A percentile compares a stretch with the other conserved stretches of the same genome.
Conservation (phyloP, 176 grass and related monocot species). For the Carex parvula region DNA sequence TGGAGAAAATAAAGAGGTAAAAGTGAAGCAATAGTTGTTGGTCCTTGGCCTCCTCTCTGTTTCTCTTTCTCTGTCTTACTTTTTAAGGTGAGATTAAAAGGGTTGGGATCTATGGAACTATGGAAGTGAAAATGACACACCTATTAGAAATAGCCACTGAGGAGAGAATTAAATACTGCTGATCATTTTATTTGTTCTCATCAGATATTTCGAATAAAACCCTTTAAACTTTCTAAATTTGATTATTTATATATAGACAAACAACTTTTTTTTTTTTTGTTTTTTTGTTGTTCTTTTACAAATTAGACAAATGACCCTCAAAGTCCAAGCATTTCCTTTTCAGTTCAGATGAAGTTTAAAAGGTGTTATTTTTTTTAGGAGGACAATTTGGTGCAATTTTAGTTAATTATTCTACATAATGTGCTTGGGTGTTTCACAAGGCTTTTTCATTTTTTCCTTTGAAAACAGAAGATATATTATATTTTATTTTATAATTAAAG, state of each 20-base stretch:
- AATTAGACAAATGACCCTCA: neutral
- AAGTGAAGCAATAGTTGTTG: neutral
- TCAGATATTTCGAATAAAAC: neutral
- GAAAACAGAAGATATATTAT: neutral
- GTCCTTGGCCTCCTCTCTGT: neutral
- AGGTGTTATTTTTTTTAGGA: neutral
- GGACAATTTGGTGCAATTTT: neutral
- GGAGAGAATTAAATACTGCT: neutral
- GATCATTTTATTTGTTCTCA: neutral
- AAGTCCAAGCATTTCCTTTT: neutral
- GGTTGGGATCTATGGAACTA: conserved; percentile 12
- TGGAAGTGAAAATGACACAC: conserved; percentile 9
- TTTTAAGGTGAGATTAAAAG: conserved; percentile 20
- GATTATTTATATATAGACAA: neutral
- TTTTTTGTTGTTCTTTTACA: neutral
- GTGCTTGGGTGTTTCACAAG: neutral
- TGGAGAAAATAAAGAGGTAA: neutral
- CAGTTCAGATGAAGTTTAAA: neutral
- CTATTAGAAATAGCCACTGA: neutral
- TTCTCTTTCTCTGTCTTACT: neutral
- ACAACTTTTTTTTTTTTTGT: neutral
- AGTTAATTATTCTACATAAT: neutral
- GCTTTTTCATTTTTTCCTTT: neutral
- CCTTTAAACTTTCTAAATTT: neutral
- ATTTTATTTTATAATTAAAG: no score